Evolutionary conservation across 805 yeast genomes (phyloP).

Genomic region (Maudiozyma saulgeensis): DNA sequence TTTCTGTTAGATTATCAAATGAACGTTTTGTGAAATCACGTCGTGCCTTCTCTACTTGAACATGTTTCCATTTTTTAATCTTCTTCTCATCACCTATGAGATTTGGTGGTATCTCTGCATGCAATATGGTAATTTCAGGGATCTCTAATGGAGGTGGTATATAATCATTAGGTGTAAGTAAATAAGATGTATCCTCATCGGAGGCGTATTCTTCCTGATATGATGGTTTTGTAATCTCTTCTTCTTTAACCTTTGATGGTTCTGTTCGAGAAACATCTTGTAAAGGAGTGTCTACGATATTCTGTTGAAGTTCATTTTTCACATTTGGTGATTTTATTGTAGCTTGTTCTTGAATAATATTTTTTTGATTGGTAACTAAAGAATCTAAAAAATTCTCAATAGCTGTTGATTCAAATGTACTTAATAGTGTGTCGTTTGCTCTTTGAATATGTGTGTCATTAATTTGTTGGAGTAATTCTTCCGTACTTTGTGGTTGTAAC

Average conservation of each 20-base stretch:
- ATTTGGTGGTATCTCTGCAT: slow-evolving; percentile 16
- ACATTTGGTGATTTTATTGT: not conserved
- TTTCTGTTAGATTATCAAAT: slow-evolving; percentile 20
- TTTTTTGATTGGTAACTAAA: slow-evolving; percentile 9
- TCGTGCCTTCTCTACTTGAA: slow-evolving; percentile 24
- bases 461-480: not conserved
- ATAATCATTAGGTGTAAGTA: slow-evolving; percentile 3
- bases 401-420: slow-evolving; percentile 27
- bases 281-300: not conserved
- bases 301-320: not conserved
- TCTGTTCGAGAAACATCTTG: not conserved
- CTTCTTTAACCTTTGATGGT: not conserved
- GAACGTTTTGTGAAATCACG: slow-evolving; percentile 23
- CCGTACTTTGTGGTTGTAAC: not conserved
- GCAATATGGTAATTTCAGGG: slow-evolving; percentile 20
- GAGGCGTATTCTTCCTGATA: too few species aligned
- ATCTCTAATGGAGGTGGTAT: slow-evolving; percentile 11
- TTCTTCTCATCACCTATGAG: slow-evolving; percentile 12
- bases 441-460: not conserved
- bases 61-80: slow-evolving; percentile 28
- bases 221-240: too few species aligned
- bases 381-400: slow-evolving; percentile 27
- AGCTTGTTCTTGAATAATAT: not conserved
- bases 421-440: slow-evolving; percentile 14
- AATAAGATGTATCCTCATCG: not conserved